Base-by-base conservation (phyloP, 441 rosid species). In the Flueggea neowawraea region DNA sequence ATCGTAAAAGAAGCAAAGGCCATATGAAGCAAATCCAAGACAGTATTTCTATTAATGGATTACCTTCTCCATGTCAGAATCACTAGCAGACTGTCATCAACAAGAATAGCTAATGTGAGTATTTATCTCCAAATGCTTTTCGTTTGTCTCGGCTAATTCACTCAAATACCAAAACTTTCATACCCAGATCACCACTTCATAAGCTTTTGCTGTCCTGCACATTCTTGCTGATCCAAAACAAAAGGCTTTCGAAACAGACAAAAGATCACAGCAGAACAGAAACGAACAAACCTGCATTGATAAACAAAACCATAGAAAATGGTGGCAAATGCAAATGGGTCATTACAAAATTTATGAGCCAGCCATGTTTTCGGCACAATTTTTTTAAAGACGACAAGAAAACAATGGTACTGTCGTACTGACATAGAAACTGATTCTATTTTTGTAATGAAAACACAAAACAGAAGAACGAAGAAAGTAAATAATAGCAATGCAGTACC, bases 401-500 rank as follows among this genome's bases (percentile, higher is more conserved):
- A 51, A 57, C 66, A 62, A 53, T 54, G 66, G 45, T 16, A 28
- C 75, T 66, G 77, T 22, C 69, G 61, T 39, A 64, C 75, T 66
- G 77, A 32, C 71, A 60, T 39, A 64, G 82, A 63, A 72, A 57
- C 80, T 66, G 76, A 14, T 41, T 16, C 58, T 22, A 10, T 56
- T 12, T 3, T 55, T 57, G 2, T 61, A 47, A 47, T 10, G 50
- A 10, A 10, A 14, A 47, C 7, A 47, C 50, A 47, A 4, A 9
- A 10, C 50, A 36, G 4, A 36, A 8, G 9, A 36, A 36, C 1
- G 41, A 36, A 8, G 4, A 36, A 36, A 36, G 41, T 36, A 36
- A 36, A 36, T 36, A 36, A 8, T 36, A 36, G 41, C 10, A 28
- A 22, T 31, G 36, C 57, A n/a, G 13, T 52, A 16, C 49, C 44